These are phyloP conservation scores for Paramarasmius palmivorus DNA, from an alignment of 1,284 basidiomycete genomes.

Conservation along the genomic window DNA sequence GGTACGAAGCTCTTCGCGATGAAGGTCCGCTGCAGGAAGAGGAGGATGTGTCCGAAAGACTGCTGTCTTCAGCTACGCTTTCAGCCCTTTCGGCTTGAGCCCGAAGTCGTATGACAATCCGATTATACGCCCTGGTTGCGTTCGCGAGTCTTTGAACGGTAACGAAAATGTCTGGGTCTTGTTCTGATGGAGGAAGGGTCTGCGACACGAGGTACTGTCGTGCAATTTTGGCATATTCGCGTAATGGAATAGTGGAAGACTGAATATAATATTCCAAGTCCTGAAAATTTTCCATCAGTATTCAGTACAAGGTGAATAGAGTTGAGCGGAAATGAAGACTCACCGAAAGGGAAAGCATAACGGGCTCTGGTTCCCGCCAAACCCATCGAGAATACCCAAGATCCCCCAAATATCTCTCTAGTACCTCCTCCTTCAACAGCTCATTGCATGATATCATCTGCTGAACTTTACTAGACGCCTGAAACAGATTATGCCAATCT, in stretches of 20 bases:
- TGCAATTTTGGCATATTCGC: constrained; percentile 64
- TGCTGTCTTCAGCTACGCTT: constrained; percentile 16
- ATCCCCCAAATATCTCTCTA: constrained; percentile 64
- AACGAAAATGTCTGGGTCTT: background rate
- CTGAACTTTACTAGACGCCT: constrained; percentile 53
- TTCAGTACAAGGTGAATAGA: constrained; percentile 4
- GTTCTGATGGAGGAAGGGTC: constrained; percentile 25
- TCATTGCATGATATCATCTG: constrained; percentile 47
- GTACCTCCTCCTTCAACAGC: constrained; percentile 56
- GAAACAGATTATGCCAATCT: constrained; percentile 64
- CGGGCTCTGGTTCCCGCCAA: constrained; percentile 57
- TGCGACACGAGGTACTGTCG: constrained; percentile 46
- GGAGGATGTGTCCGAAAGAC: constrained; percentile 18
- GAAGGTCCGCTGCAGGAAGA: constrained; percentile 5
- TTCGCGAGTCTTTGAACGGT: constrained; percentile 21
- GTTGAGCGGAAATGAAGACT: constrained; percentile 19
- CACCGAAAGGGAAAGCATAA: constrained; percentile 62
- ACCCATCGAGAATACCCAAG: constrained; percentile 72
- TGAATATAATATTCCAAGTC: constrained; percentile 77
- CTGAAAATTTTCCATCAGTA: constrained; percentile 31
- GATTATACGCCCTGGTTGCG: constrained; percentile 68
- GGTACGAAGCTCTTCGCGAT: constrained; percentile 24
- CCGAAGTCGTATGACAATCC: constrained; percentile 72
- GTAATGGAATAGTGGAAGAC: constrained; percentile 69
- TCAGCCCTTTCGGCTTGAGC: constrained; percentile 64